Evolutionary conservation across 129 eudicot genomes (phyloP), one percentile per base, ranked within the genome.

Genomic region (Pseudognaphalium luteoalbum): DNA sequence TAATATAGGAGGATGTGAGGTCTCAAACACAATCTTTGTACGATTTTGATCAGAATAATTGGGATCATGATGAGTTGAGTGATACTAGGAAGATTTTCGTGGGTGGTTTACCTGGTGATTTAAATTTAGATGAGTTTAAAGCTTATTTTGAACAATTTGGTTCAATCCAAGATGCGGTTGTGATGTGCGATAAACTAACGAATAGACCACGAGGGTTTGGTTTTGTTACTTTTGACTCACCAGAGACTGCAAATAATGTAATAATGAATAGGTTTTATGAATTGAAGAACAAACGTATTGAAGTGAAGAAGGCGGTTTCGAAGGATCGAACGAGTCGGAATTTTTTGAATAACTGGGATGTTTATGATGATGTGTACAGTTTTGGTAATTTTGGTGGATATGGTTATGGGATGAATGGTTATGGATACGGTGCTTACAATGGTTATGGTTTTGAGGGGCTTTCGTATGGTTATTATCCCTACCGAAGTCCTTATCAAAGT

Each of bases 181-280:
- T 82, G 50, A 76, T 82, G 73, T 20, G 19, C 12, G 75, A 82
- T 65, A 71, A 65, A 71, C 34, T 21, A 42, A 76, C 69, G 32
- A 39, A 54, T 8, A 50, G 41, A 39, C 81, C 85, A 54, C 66
- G 85, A 57, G 81, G 85, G 39, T 82, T 82, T 32, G 85, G 85
- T 57, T 81, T 81, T 19, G 73, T 81, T 64, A 76, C 85, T 9
- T 81, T 76, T 44, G 78, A 76, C 8, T 76, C 81, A 11, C 56
- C 21, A 42, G 81, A 71, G n/a, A 70, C 85, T 2, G 85, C 76
- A 7, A 57, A 76, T 5, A 71, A 57, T 22, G 81, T 76, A 8
- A 19, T 81, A 9, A 51, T 54, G n/a, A 25, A 52, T 12, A 25
- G 51, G 41, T 71, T 22, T 54, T 74, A 81, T 66, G 74, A 76